Evolutionary conservation across 352 stramenopile species (phyloP), one percentile per base, ranked within the genome.

Genomic region (Phytophthora aleatoria): DNA sequence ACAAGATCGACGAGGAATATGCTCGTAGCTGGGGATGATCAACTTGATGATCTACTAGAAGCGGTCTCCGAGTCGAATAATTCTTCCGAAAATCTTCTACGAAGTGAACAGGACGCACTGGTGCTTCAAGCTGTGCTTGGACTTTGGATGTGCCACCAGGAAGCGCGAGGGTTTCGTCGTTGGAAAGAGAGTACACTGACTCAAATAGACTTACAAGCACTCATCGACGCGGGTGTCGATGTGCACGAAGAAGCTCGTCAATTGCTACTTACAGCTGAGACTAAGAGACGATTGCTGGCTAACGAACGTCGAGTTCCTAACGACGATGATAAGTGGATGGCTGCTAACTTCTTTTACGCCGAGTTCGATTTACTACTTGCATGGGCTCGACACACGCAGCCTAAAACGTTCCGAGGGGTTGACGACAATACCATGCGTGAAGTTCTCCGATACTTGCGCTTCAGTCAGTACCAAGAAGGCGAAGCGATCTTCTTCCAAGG

Each of bases 401-500:
- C 51, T 12, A 85, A 87, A 67, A 81, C 73, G 8, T 89, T 81
- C 42, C 73, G 59, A 51, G 64, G 57, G 11, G 66, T 87, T 11
- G 63, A 81, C 10, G 73, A 78, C 26, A 57, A 61, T 2, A 71
- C 70, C 5, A 51, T 87, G 30, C 58, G 68, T 30, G 77, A 89
- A 52, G 61, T 70, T 24, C 71, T 87, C 41, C 67, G 68, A 5
- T 79, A 73, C 50, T 56, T 87, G 33, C 69, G 57, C 26, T 76
- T 85, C 16, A 69, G 56, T 8, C 64, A 77, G 44, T 85, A 81
- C 28, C 50, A 75, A 48, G 77, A 84, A 43, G 74, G 75, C 15
- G 73, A 85, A 6, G 57, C 68, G 11, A 67, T 89, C 15, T 89
- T 89, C 55, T 77, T 77, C 41, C 73, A 89, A 65, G 80, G 80